phyloP scores from a whole-genome alignment of 2,329 filamentous ascomycete species.

The Phyllosticta citrichinensis region DNA sequence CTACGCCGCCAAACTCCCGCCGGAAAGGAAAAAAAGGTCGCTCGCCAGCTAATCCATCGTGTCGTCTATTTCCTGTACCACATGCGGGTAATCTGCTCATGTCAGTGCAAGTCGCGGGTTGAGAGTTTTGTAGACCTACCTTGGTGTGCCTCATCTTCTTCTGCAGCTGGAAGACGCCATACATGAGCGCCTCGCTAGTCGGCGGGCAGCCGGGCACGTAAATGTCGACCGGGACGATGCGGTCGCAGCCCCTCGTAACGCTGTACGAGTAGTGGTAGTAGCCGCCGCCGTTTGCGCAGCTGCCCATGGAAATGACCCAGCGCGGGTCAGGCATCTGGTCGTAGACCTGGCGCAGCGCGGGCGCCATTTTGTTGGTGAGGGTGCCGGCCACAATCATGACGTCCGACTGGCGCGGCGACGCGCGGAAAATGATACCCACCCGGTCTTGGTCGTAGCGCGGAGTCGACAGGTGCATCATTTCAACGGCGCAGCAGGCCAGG shows the following conservation, averaged over 20 bases:
- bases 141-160: slow-evolving; percentile 60
- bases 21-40: not conserved
- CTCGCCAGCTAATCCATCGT: not conserved
- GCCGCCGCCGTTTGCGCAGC: slow-evolving; percentile 73
- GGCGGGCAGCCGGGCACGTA: slow-evolving; percentile 68
- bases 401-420: slow-evolving; percentile 80
- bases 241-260: slow-evolving; percentile 66
- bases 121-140: slow-evolving; percentile 2
- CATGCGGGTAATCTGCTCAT: slow-evolving; percentile 41
- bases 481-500: slow-evolving; percentile 80
- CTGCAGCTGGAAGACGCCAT: slow-evolving; percentile 65
- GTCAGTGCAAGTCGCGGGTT: not conserved
- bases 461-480: slow-evolving; percentile 90
- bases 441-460: slow-evolving; percentile 90
- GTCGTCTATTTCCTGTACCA: slow-evolving; percentile 44
- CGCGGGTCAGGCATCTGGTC: slow-evolving; percentile 91
- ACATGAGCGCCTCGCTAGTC: slow-evolving; percentile 45
- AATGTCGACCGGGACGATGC: slow-evolving; percentile 73
- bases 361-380: slow-evolving; percentile 93
- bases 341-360: slow-evolving; percentile 80
- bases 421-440: slow-evolving; percentile 84
- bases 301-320: slow-evolving; percentile 81
- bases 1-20: not conserved
- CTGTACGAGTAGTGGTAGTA: slow-evolving; percentile 84
- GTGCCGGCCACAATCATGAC: slow-evolving; percentile 94